These are phyloP conservation scores for Ceratocystis cubensis DNA, from an alignment of 2,329 filamentous ascomycete genomes.

Conservation along the genomic window DNA sequence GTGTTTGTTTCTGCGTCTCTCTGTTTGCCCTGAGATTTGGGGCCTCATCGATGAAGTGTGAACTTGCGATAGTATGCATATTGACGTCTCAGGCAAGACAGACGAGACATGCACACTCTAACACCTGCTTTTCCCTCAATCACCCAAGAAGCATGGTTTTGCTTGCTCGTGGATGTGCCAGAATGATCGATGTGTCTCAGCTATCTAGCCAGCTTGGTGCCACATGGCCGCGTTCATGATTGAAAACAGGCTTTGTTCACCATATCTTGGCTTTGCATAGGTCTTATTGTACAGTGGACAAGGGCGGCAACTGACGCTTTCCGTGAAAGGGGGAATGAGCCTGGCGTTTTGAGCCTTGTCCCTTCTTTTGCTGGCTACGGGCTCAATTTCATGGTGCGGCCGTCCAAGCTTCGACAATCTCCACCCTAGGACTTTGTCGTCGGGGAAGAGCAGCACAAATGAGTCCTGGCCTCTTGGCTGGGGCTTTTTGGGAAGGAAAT, in stretches of 20 bases:
- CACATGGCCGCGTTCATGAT: not conserved
- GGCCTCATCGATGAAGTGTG: not conserved
- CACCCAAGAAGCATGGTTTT: no score
- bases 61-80: not conserved
- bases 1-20: not conserved
- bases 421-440: not conserved
- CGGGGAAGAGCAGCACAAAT: not conserved
- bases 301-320: not conserved
- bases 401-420: conserved; percentile 2
- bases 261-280: not conserved
- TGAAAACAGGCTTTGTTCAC: not conserved
- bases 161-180: no score
- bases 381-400: not conserved
- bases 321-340: not conserved
- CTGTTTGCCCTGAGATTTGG: not conserved
- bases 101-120: not conserved
- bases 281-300: not conserved
- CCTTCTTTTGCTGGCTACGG: not conserved
- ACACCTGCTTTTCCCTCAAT: not conserved
- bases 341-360: not conserved
- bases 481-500: not conserved
- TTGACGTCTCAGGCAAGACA: not conserved
- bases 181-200: not conserved
- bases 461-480: no score
- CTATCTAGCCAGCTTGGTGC: not conserved